A percentile compares a stretch with the other conserved stretches of the same genome.
These are phyloP conservation scores for Seiridium unicorne DNA, from an alignment of 2,329 filamentous ascomycete species.

Conservation along the genomic window DNA sequence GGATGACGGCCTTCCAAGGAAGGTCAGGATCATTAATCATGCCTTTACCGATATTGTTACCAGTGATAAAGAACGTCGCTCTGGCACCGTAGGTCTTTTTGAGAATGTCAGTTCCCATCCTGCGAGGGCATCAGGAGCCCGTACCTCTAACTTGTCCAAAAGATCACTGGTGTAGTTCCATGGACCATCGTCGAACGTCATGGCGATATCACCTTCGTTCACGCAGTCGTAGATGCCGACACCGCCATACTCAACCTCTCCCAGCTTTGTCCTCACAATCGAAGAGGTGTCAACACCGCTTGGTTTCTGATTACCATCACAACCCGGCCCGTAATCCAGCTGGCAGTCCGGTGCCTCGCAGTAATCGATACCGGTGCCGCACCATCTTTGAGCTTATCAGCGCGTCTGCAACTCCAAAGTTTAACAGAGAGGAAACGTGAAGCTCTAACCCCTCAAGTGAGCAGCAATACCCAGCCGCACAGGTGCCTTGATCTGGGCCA, in stretches of 20 bases:
- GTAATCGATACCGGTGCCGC: conserved; percentile 22
- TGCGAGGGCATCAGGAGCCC: neutral
- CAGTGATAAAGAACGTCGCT: conserved; percentile 63
- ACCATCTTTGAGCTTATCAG: conserved; percentile 19
- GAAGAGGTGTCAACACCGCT: conserved; percentile 42
- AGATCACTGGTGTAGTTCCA: conserved; percentile 57
- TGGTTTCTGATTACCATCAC: conserved; percentile 45
- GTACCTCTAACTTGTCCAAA: conserved; percentile 45
- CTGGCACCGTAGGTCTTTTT: conserved; percentile 52
- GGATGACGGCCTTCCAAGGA: conserved; percentile 26
- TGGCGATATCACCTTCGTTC: conserved; percentile 53
- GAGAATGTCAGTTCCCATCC: neutral
- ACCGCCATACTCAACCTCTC: conserved; percentile 44
- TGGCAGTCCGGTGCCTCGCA: conserved; percentile 30
- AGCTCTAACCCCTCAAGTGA: conserved; percentile 25
- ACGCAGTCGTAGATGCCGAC: conserved; percentile 48
- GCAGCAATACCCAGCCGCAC: conserved; percentile 27
- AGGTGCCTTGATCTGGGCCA: conserved; percentile 21
- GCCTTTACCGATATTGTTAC: conserved; percentile 51
- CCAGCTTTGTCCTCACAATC: conserved; percentile 42
- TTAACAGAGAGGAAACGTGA: neutral
- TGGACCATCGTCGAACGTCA: conserved; percentile 65
- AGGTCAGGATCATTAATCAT: conserved; percentile 43
- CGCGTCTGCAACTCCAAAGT: neutral
- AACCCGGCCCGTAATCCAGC: conserved; percentile 42